These are phyloP conservation scores for Conringia planisiliqua DNA, from an alignment of 345 rosid species.

Conservation along the genomic window DNA sequence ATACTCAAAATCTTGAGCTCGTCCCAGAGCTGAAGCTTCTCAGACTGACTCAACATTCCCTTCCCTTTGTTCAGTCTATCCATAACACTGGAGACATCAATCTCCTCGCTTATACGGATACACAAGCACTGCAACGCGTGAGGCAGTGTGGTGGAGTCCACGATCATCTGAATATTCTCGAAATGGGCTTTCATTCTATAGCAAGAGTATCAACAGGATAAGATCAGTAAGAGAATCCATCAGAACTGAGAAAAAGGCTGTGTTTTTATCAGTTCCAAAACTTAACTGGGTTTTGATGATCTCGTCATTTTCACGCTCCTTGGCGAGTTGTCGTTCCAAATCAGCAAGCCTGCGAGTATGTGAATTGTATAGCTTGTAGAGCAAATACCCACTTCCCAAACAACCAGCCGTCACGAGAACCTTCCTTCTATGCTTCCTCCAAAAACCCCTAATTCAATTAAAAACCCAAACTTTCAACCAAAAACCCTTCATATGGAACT, in stretches of 20 bases:
- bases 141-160: constrained; percentile 80
- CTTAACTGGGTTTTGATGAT: constrained; percentile 89
- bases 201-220: not conserved
- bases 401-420: constrained; percentile 63
- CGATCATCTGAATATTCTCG: constrained; percentile 81
- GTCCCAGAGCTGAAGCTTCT: constrained; percentile 92
- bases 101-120: constrained; percentile 57
- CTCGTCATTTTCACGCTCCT: constrained; percentile 62
- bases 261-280: not conserved
- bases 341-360: constrained; percentile 60
- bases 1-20: constrained; percentile 80
- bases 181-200: constrained; percentile 83
- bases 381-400: constrained; percentile 82
- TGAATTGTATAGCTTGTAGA: constrained; percentile 68
- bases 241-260: not conserved
- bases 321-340: constrained; percentile 59
- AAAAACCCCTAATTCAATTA: constrained; percentile 52
- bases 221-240: not conserved
- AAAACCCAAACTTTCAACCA: constrained; percentile 9
- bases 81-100: constrained; percentile 67
- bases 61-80: constrained; percentile 75
- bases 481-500: not conserved
- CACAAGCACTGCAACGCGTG: constrained; percentile 63
- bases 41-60: constrained; percentile 57
- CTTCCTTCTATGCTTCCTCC: constrained; percentile 88